Conservation (phyloP, 768 basidiomycete species). For the Dioszegia aurantiaca region DNA sequence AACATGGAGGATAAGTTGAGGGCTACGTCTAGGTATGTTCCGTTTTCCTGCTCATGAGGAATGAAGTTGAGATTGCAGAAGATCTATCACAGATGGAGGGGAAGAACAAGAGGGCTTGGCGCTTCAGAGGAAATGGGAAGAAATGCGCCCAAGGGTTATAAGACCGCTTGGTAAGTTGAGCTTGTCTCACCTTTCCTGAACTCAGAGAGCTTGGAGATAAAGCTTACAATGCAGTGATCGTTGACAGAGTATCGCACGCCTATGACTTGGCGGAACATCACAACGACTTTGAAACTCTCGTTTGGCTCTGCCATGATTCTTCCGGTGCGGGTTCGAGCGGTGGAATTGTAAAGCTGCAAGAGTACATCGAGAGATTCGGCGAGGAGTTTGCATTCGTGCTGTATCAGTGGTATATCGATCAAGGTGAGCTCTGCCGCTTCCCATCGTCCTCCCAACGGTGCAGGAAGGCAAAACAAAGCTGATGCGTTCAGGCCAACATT, state of each 20-base stretch:
- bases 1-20: slow-evolving; percentile 49
- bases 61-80: slow-evolving; percentile 31
- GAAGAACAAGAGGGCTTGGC: slow-evolving; percentile 61
- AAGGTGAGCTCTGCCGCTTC: slow-evolving; percentile 58
- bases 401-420: slow-evolving; percentile 89
- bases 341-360: slow-evolving; percentile 54
- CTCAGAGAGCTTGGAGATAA: slow-evolving; percentile 1
- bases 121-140: slow-evolving; percentile 66
- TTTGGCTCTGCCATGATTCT: slow-evolving; percentile 69
- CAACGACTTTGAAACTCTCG: slow-evolving; percentile 79
- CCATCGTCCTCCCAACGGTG: background rate
- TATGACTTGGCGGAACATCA: slow-evolving; percentile 82
- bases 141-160: slow-evolving; percentile 71
- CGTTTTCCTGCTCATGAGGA: background rate
- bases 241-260: slow-evolving; percentile 66
- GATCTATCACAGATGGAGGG: slow-evolving; percentile 49
- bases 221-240: slow-evolving; percentile 64
- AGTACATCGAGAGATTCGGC: slow-evolving; percentile 73
- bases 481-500: slow-evolving; percentile 63
- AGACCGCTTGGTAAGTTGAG: slow-evolving; percentile 72
- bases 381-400: slow-evolving; percentile 82
- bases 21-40: slow-evolving; percentile 36
- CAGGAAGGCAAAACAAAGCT: no score
- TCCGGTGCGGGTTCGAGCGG: slow-evolving; percentile 43
- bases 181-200: background rate